Evolutionary conservation across 2,329 filamentous ascomycete genomes (phyloP).

Genomic region (Colletotrichum sp.): DNA sequence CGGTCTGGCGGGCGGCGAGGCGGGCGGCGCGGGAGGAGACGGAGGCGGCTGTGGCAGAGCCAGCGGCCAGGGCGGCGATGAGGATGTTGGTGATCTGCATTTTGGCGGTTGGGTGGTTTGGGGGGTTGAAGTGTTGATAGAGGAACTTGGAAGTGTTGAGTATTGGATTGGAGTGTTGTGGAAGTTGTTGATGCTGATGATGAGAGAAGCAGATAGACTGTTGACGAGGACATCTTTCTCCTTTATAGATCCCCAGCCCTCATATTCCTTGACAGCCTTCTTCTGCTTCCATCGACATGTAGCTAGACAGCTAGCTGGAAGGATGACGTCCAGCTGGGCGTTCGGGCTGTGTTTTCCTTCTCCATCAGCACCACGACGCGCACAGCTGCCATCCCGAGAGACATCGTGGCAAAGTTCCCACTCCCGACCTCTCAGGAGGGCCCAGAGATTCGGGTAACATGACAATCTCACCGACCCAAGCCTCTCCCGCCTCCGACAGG

Average conservation of each 20-base stretch:
- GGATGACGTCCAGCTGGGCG: not conserved
- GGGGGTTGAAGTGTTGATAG: not conserved
- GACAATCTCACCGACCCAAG: not conserved
- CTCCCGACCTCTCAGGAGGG: not conserved
- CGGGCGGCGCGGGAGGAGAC: not conserved
- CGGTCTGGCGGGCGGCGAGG: not conserved
- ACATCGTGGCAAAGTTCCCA: not conserved
- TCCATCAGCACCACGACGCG: not conserved
- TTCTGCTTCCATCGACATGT: not conserved
- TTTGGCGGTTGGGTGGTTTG: not conserved
- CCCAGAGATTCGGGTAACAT: not conserved
- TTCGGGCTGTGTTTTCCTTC: not conserved
- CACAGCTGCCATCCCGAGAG: not conserved
- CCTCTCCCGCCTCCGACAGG: not conserved
- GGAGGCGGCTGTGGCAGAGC: not conserved
- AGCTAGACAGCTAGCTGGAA: not conserved
- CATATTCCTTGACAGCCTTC: not conserved
- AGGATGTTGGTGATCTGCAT: conserved; percentile 14
- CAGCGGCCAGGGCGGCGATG: not conserved
- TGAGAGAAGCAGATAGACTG: not conserved
- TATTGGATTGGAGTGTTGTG: not conserved
- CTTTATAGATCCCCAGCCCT: not conserved
- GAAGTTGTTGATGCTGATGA: not conserved
- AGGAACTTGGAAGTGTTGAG: not conserved
- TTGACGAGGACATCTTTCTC: not conserved